Conservation (phyloP, 2,329 filamentous ascomycete genomes). For the Aureobasidium sp. region DNA sequence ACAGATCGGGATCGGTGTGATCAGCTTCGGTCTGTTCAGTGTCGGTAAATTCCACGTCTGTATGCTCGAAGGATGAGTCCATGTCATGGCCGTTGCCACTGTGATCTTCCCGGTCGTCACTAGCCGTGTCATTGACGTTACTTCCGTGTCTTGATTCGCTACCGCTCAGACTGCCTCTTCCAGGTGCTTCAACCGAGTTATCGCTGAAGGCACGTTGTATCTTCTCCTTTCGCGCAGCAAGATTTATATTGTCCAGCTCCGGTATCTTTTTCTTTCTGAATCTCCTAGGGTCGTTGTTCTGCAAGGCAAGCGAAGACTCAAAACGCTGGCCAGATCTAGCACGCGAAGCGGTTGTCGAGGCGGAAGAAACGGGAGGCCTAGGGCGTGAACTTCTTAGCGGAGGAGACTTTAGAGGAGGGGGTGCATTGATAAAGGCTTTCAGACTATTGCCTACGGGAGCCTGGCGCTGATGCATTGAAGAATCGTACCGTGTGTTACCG, state of each 20-base stretch:
- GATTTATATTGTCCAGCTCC: conserved; percentile 71
- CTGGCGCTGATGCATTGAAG: conserved; percentile 31
- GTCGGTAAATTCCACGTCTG: not conserved
- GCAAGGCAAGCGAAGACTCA: conserved; percentile 9
- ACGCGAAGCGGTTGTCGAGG: conserved; percentile 62
- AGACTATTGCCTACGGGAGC: conserved; percentile 30
- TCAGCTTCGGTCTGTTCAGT: not conserved
- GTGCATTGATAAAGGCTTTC: conserved; percentile 64
- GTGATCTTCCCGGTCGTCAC: not conserved
- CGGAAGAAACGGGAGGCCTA: conserved; percentile 67
- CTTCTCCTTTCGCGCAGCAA: conserved; percentile 69
- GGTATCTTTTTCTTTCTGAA: conserved; percentile 34
- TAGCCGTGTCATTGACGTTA: not conserved
- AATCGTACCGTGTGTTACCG: conserved; percentile 26
- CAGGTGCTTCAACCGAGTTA: conserved; percentile 35
- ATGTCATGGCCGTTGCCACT: not conserved
- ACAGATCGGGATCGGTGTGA: not conserved
- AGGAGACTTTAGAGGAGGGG: conserved; percentile 65
- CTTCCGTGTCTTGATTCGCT: not conserved
- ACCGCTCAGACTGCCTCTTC: conserved; percentile 22
- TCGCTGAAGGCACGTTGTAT: conserved; percentile 81
- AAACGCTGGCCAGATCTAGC: conserved; percentile 55
- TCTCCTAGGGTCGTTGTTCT: conserved; percentile 12
- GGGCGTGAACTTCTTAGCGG: conserved; percentile 72
- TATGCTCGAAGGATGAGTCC: conserved; percentile 2